Base-by-base conservation (phyloP, 371 early-diverging fungal genomes). In the Mortierella sp. region DNA sequence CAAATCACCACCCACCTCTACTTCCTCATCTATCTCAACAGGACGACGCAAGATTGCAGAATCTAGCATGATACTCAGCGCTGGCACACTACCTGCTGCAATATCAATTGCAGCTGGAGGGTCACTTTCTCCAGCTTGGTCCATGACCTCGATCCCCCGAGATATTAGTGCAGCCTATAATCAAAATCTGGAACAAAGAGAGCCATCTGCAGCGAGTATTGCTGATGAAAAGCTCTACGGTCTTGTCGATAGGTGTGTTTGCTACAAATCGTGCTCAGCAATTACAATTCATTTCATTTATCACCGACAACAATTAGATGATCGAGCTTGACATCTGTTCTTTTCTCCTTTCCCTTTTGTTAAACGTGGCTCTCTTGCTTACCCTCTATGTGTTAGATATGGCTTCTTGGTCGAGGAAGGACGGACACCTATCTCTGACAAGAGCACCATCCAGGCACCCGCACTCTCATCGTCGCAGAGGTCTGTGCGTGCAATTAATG, bases 381-480 rank as follows among this genome's bases (percentile, higher is more conserved):
- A 26, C 14, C 37, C 8, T 35, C 22, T 26, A 24, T 6, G 10
- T 60, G 26, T n/a, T 55, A 80, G 81, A 63, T 80, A 80, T 55
- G 81, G 81, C 12, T 80, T 80, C 66, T 43, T 80, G 63, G 81
- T 80, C 26, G 81, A 80, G 28, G 81, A 80, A 52, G 81, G 81
- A 8, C 64, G 81, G 28, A 75, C 68, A 37, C 81, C 81, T 2
- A 65, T 66, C n/a, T 55, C 66, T n/a, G 81, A 80, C 28, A 80
- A 47, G 45, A 69, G 62, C 55, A 60, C 61, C 24, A 63, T 64
- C 22, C 55, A 58, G 26, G 32, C 59, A 5, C 68, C 68, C 1
- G 37, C 68, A 20, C 47, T 54, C 8, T 70, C 77, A n/a, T 63
- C 72, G n/a, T 68, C 75, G 35, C 64, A 59, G 35, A 51, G 55